Conservation (phyloP, 2,329 filamentous ascomycete species). For the Stagonosporopsis vannaccii region DNA sequence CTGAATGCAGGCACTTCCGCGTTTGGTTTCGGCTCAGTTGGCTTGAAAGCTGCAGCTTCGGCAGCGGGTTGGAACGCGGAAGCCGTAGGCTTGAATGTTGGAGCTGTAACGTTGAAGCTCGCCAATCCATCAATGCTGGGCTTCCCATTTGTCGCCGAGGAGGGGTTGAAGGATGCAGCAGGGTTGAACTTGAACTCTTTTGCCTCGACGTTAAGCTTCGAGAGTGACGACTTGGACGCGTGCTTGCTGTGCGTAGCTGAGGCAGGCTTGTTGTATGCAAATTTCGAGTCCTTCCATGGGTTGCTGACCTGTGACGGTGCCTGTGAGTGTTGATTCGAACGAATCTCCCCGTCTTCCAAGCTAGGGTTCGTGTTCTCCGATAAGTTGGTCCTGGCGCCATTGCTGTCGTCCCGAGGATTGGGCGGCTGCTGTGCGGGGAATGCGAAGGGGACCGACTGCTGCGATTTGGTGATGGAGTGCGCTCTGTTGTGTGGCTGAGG, state of each 20-base stretch:
- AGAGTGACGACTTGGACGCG: constrained; percentile 72
- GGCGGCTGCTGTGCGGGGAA: constrained; percentile 38
- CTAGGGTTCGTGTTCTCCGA: constrained; percentile 51
- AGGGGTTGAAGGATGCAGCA: constrained; percentile 58
- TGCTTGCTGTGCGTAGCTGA: constrained; percentile 60
- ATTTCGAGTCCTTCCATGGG: constrained; percentile 47
- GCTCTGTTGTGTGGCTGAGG: constrained; percentile 77
- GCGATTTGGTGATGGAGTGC: constrained; percentile 73
- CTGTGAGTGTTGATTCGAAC: constrained; percentile 45
- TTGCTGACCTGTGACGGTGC: constrained; percentile 48
- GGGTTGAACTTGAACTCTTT: constrained; percentile 84
- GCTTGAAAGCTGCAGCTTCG: background rate
- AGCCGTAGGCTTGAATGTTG: constrained; percentile 62
- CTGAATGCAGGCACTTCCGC: constrained; percentile 23
- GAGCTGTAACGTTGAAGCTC: constrained; percentile 72
- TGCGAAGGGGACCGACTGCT: constrained; percentile 49
- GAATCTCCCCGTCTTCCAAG: constrained; percentile 43
- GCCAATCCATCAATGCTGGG: constrained; percentile 39
- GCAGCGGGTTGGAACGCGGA: constrained; percentile 42
- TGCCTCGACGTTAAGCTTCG: constrained; percentile 86
- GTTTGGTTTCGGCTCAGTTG: constrained; percentile 14
- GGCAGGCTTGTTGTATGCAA: constrained; percentile 42
- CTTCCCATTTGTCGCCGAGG: constrained; percentile 53
- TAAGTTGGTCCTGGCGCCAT: constrained; percentile 51
- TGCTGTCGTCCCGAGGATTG: constrained; percentile 48